Evolutionary conservation across 106 monocot species (phyloP), one percentile per base, ranked within the genome.

Genomic region (Dendrobium catenatum): DNA sequence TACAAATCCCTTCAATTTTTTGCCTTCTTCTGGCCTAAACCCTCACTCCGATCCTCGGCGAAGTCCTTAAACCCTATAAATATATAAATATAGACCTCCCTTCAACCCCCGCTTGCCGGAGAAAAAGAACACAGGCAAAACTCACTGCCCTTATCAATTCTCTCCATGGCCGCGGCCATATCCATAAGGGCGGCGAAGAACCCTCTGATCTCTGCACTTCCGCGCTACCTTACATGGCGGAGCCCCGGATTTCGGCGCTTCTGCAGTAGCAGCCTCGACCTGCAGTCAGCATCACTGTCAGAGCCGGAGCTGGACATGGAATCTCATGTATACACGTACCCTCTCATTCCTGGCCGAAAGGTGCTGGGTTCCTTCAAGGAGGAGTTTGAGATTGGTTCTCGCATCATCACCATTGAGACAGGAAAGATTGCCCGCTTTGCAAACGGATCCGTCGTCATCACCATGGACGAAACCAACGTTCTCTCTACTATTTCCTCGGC

Each of bases 381-480:
- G 84, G 94, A 95, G 74, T 98, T 98, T 80, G 94, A 95, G 83
- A 78, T 98, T 46, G 98, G 98, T 18, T 85, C 84, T 11, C 89
- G 88, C 18, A 51, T n/a, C 58, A 91, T 98, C 84, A 83, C 89
- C 42, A 55, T 98, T 42, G 95, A 98, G 86, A 98, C 98, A 0
- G 93, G 98, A 31, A 89, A 92, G 86, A 84, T 98, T 6, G 98
- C 94, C 5, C 78, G 94, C 42, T 90, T 95, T 75, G 93, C 98
- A 54, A 98, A 95, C 74, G 98, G 95, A 7, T 77, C 98, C 15
- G 95, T 90, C 26, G 91, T 93, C 44, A 83, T 93, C 51, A 76
- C 82, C 33, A 89, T 93, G 91, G 95, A 85, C 29, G 93, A 89
- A 41, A 98, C 98, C 55, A 83, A 88, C 46, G 94, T 98, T 40